These are phyloP conservation scores for Chaetomium tenue DNA, from an alignment of 495 filamentous ascomycete species.

Conservation along the genomic window DNA sequence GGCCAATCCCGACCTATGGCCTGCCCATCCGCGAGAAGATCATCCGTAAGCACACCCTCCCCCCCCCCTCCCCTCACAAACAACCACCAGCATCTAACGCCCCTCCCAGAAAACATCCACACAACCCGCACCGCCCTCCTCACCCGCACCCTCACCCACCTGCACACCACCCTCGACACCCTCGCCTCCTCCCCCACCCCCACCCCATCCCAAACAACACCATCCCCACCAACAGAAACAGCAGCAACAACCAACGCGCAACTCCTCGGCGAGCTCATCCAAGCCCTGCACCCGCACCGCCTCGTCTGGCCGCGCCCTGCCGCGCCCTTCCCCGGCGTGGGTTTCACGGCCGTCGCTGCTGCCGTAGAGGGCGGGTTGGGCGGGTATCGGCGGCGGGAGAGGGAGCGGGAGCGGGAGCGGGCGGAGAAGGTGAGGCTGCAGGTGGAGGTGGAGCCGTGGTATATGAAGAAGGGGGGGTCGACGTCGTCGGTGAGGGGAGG, in stretches of 20 bases:
- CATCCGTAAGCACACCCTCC: slow-evolving; percentile 24
- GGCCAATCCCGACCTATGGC: slow-evolving; percentile 25
- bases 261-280: slow-evolving; percentile 34
- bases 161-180: slow-evolving; percentile 24
- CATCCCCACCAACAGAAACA: neutral
- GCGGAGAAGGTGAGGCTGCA: too few species aligned
- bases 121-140: slow-evolving; percentile 27
- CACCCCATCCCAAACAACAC: too few species aligned
- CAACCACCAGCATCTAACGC: neutral
- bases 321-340: slow-evolving; percentile 25
- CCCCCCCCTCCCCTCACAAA: neutral
- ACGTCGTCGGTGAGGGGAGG: too few species aligned
- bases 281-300: slow-evolving; percentile 24
- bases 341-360: slow-evolving; percentile 23
- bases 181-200: slow-evolving; percentile 16
- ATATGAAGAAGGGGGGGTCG: neutral
- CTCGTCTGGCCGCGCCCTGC: slow-evolving; percentile 29
- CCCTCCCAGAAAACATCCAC: slow-evolving; percentile 27
- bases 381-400: neutral
- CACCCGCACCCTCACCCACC: slow-evolving; percentile 16
- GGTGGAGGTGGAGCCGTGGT: slow-evolving; percentile 8
- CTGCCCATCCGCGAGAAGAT: slow-evolving; percentile 35
- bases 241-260: slow-evolving; percentile 30
- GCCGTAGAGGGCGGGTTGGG: slow-evolving; percentile 16
- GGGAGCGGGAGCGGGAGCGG: neutral